phyloP scores from a whole-genome alignment of 2,329 filamentous ascomycete species.

The Fonsecaea multimorphosa region DNA sequence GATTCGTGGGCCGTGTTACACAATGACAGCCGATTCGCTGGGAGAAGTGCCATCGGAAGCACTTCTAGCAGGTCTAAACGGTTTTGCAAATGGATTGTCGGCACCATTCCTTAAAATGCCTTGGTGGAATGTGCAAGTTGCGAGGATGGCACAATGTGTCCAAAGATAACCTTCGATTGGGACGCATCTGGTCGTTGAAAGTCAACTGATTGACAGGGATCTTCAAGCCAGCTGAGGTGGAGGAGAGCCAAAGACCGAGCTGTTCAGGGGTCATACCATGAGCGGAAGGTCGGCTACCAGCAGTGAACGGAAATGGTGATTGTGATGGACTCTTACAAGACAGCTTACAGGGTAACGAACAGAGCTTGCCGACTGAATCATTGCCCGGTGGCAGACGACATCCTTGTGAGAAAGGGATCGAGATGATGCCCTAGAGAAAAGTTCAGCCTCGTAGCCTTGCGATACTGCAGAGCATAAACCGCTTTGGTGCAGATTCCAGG shows the following conservation, averaged over 20 bases:
- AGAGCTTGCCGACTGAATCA: neutral
- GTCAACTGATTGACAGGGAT: neutral
- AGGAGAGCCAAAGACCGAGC: neutral
- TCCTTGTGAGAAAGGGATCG: too few species aligned
- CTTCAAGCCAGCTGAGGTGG: neutral
- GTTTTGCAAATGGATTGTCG: neutral
- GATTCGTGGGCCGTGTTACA: neutral
- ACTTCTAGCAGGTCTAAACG: neutral
- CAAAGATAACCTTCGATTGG: neutral
- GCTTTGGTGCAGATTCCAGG: neutral
- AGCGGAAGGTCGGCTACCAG: neutral
- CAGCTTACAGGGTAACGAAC: neutral
- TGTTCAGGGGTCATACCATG: neutral
- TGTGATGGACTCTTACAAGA: neutral
- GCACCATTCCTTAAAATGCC: neutral
- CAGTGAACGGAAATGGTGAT: neutral
- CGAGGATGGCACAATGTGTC: neutral
- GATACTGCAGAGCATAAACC: neutral
- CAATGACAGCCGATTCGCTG: neutral
- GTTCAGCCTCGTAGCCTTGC: constrained; percentile 1
- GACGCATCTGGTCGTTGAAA: neutral
- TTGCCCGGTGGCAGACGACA: too few species aligned
- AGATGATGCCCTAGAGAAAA: neutral
- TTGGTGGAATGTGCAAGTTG: neutral
- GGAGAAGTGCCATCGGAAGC: neutral